phyloP scores from a whole-genome alignment of 2,329 filamentous ascomycete genomes.

The Colletotrichum graminicola region DNA sequence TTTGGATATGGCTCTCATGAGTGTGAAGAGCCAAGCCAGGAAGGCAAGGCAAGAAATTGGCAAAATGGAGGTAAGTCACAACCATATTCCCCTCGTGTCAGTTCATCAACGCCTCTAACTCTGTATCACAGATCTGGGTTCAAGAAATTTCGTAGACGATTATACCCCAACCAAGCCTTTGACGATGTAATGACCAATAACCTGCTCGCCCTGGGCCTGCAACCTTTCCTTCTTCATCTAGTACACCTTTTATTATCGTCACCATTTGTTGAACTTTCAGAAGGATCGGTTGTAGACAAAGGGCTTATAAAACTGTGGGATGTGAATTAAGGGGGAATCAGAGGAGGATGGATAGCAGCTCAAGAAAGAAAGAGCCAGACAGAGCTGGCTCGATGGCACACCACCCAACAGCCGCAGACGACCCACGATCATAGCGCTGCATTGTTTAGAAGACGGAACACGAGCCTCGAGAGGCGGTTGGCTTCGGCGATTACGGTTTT shows the following conservation, averaged over 20 bases:
- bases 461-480: constrained; percentile 8
- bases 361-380: constrained; percentile 32
- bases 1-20: constrained; percentile 85
- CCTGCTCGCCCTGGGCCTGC: constrained; percentile 30
- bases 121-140: constrained; percentile 59
- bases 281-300: constrained; percentile 39
- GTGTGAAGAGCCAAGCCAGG: constrained; percentile 75
- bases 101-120: constrained; percentile 44
- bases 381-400: constrained; percentile 44
- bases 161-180: constrained; percentile 42
- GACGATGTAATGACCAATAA: constrained; percentile 52
- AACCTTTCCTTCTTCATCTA: constrained; percentile 34
- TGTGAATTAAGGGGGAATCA: background rate
- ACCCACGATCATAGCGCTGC: constrained; percentile 39
- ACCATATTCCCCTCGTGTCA: background rate
- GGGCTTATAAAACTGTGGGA: constrained; percentile 33
- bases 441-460: constrained; percentile 33
- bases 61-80: constrained; percentile 88
- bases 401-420: constrained; percentile 33
- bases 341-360: background rate
- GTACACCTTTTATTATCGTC: constrained; percentile 20
- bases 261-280: constrained; percentile 33
- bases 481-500: constrained; percentile 20
- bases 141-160: constrained; percentile 56
- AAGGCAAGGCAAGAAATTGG: constrained; percentile 85